Evolutionary conservation across 805 yeast species (phyloP).

Genomic region (Pichia exigua): DNA sequence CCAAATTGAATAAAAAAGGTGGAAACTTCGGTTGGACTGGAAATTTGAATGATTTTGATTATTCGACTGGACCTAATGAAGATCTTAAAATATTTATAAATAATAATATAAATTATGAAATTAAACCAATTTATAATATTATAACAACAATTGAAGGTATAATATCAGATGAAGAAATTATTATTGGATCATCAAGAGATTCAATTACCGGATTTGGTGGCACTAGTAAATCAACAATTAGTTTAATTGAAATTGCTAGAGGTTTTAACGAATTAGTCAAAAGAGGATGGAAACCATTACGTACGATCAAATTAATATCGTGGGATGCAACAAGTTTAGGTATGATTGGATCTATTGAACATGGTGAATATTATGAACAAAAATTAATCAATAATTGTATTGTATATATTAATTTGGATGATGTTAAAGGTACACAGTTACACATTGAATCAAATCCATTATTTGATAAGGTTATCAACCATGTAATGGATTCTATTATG

Average conservation of each 20-base stretch:
- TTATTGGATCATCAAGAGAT: constrained; percentile 52
- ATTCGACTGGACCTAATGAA: constrained; percentile 40
- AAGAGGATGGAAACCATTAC: constrained; percentile 38
- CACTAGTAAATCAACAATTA: constrained; percentile 42
- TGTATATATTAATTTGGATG: constrained; percentile 46
- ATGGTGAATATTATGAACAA: constrained; percentile 40
- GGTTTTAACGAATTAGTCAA: constrained; percentile 38
- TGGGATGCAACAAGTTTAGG: constrained; percentile 45
- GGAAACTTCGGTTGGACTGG: constrained; percentile 32
- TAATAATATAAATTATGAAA: constrained; percentile 35
- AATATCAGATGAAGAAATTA: constrained; percentile 41
- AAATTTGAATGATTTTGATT: constrained; percentile 34
- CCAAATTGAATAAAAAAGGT: constrained; percentile 31
- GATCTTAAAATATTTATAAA: constrained; percentile 29
- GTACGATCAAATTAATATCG: constrained; percentile 33
- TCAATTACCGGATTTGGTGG: constrained; percentile 44
- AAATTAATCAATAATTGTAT: constrained; percentile 36
- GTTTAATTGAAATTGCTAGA: constrained; percentile 44
- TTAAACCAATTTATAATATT: constrained; percentile 41
- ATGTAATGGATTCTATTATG: constrained; percentile 40
- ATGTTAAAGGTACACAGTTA: constrained; percentile 45
- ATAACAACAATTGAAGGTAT: constrained; percentile 51
- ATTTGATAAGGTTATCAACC: constrained; percentile 35
- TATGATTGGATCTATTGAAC: constrained; percentile 48
- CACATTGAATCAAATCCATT: constrained; percentile 49